Evolutionary conservation across 164 flowering plant species (phyloP), one percentile per base, ranked within the genome.

Genomic region (Vitis rupestris): DNA sequence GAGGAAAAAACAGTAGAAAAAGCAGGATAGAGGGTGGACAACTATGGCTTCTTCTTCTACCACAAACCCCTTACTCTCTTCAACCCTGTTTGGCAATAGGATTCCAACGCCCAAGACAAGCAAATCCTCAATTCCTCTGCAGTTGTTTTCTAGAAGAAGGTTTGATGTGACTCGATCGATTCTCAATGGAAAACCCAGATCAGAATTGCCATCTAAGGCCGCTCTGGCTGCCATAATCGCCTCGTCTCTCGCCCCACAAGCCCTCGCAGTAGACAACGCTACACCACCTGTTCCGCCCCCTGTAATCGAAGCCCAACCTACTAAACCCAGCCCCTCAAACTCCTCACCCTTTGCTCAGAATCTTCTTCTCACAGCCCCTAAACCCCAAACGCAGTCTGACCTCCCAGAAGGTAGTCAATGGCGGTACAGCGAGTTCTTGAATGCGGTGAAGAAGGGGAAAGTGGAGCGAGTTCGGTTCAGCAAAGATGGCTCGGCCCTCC

Each of bases 371-470:
- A 87, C 87, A 0, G 98, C 94, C 16, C 94, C 97, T 0, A 89
- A 84, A 47, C 90, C 95, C 6, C 93, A 80, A 52, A 15, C 91
- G 2, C 74, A 70, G 66, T 16, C 93, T 54, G 97, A 92, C 73
- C 84, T 94, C 56, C 99, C 99, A 2, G 99, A 94, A 7, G 97
- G 99, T 12, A 67, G 83, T 55, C 90, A 92, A 62, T 94, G 99
- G 99, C 75, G 97, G 9, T 94, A 94, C 86, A 92, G 99, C 72
- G 99, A 94, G 80, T 94, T 94, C 78, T 74, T 92, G 62, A 94
- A 87, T 66, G 97, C 99, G 0, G 99, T 94, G 7, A 92, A 91
- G 85, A 92, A 88, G 76, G 97, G 99, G 0, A 92, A 91, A 72
- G 99, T 94, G 0, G 99, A 94, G 76, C 73, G 99, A 61, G 99